These are phyloP conservation scores for Saccharomycopsis microspora DNA, from an alignment of 805 yeast genomes.

Conservation along the genomic window DNA sequence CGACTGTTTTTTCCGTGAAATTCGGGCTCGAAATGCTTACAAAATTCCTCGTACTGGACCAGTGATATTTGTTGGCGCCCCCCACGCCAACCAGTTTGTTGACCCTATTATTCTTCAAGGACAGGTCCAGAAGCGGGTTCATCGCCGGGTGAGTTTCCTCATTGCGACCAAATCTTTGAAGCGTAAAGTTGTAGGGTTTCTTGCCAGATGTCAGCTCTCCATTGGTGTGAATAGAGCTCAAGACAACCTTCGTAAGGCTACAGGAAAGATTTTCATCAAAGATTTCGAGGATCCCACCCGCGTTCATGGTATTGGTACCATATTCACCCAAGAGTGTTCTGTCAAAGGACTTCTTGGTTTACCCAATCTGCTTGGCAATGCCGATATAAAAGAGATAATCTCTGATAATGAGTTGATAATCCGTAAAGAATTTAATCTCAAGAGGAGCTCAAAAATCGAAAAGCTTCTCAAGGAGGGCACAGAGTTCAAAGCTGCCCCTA, in stretches of 20 bases:
- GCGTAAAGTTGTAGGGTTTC: conserved; percentile 55
- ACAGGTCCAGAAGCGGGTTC: conserved; percentile 56
- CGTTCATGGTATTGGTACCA: conserved; percentile 54
- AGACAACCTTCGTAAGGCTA: conserved; percentile 60
- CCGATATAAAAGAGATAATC: conserved; percentile 52
- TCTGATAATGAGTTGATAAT: conserved; percentile 64
- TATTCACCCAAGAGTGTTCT: conserved; percentile 51
- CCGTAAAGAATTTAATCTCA: conserved; percentile 54
- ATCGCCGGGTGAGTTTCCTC: conserved; percentile 65
- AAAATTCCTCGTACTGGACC: conserved; percentile 32
- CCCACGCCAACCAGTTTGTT: conserved; percentile 86
- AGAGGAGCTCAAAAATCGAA: conserved; percentile 31
- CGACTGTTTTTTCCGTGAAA: conserved; percentile 76
- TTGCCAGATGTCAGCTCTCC: conserved; percentile 66
- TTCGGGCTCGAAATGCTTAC: conserved; percentile 79
- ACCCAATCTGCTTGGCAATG: conserved; percentile 68
- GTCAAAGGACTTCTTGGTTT: conserved; percentile 59
- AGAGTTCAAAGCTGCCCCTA: conserved; percentile 60
- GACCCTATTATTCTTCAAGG: conserved; percentile 76
- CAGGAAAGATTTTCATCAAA: conserved; percentile 53
- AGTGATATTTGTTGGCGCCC: conserved; percentile 82
- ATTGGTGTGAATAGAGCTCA: conserved; percentile 93
- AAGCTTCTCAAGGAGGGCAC: conserved; percentile 45
- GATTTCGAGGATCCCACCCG: conserved; percentile 32
- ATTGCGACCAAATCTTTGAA: conserved; percentile 76